phyloP scores from a whole-genome alignment of 805 yeast species.

The Aciculoconidium aculeatum region DNA sequence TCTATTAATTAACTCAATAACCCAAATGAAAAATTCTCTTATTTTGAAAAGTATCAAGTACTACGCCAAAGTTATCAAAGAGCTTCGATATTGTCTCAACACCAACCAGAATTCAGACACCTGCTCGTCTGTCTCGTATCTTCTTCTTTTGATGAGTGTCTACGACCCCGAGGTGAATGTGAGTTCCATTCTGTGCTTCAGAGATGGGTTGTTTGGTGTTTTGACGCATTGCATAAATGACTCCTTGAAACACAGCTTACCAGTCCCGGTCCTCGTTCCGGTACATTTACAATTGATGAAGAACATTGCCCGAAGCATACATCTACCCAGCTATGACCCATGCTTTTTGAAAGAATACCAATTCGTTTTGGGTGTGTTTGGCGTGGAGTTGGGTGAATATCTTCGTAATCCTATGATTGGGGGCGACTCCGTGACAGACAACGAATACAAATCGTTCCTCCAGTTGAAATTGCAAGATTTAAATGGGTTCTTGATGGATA shows the following conservation, averaged over 20 bases:
- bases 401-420: too few relatives aligned
- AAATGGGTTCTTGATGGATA: constrained; percentile 16
- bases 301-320: constrained; percentile 28
- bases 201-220: constrained; percentile 35
- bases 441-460: too few relatives aligned
- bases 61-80: constrained; percentile 31
- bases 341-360: constrained; percentile 25
- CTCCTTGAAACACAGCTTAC: constrained; percentile 8
- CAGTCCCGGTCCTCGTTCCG: constrained; percentile 18
- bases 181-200: constrained; percentile 30
- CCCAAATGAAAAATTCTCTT: constrained; percentile 17
- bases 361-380: constrained; percentile 20
- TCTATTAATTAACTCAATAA: too few relatives aligned
- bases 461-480: constrained; percentile 20
- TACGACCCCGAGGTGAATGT: constrained; percentile 39
- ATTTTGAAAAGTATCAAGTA: constrained; percentile 29
- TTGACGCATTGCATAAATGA: constrained; percentile 21
- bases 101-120: constrained; percentile 23
- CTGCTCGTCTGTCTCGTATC: constrained; percentile 31
- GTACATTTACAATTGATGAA: constrained; percentile 30
- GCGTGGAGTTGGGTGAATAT: constrained; percentile 7
- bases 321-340: constrained; percentile 32
- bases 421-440: too few relatives aligned
- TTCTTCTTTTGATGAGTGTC: constrained; percentile 34
- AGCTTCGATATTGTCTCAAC: constrained; percentile 25